Evolutionary conservation across 345 rosid species (phyloP).

Genomic region (Citropsis articulata): DNA sequence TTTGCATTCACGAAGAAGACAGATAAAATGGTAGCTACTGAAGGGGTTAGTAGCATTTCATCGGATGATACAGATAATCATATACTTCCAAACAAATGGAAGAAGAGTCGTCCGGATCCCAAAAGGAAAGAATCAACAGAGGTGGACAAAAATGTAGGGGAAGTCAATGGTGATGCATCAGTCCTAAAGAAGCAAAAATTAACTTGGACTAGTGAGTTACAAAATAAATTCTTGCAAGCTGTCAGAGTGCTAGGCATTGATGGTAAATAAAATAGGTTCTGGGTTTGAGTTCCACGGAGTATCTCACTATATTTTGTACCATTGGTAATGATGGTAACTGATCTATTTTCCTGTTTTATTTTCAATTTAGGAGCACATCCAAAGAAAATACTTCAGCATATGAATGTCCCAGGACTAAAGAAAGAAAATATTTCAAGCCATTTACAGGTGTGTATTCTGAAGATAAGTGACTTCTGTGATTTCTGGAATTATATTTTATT

Average conservation of each 20-base stretch:
- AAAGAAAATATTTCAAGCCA: conserved; percentile 45
- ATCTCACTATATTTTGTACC: neutral
- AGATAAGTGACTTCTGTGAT: neutral
- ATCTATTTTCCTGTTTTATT: neutral
- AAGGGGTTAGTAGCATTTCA: neutral
- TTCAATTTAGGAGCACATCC: conserved; percentile 36
- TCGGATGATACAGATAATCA: conserved; percentile 15
- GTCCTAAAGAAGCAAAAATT: conserved; percentile 40
- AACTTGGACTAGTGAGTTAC: conserved; percentile 43
- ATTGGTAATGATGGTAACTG: neutral
- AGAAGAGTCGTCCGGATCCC: neutral
- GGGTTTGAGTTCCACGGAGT: neutral
- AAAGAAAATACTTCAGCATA: conserved; percentile 41
- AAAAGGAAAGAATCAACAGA: conserved; percentile 28
- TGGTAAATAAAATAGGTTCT: conserved; percentile 26
- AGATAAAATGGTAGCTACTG: neutral
- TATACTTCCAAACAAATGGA: conserved; percentile 3
- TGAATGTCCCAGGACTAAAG: conserved; percentile 45
- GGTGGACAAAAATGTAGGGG: conserved; percentile 13
- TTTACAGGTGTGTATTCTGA: conserved; percentile 39
- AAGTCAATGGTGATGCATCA: neutral
- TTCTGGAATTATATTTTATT: neutral
- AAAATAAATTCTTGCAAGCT: conserved; percentile 36
- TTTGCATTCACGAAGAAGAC: conserved; percentile 20
- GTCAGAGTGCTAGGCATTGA: conserved; percentile 35